These are phyloP conservation scores for Odonthalia washingtoniensis DNA, from an alignment of 31 red algal species.

Conservation along the genomic window DNA sequence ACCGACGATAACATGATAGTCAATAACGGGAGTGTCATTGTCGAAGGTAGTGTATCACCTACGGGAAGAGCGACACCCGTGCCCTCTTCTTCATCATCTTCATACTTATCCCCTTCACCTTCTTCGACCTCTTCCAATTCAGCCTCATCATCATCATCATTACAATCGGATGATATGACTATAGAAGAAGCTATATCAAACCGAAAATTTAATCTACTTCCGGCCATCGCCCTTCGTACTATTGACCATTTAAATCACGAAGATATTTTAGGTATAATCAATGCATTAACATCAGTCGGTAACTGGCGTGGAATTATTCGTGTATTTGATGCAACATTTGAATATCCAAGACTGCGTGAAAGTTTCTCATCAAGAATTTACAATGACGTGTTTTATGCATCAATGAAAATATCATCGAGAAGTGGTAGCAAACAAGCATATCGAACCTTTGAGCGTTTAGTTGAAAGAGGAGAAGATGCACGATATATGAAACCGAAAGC, in stretches of 20 bases:
- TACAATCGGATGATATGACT: background rate
- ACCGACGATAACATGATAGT: too few species aligned
- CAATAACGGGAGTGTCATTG: too few species aligned
- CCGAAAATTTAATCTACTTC: background rate
- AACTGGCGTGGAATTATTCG: conserved; percentile 15
- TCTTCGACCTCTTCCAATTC: background rate
- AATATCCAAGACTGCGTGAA: background rate
- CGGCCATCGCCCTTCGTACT: background rate
- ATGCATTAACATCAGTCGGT: background rate
- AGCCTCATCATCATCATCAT: background rate
- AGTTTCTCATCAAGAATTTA: conserved; percentile 52
- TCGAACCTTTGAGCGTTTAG: background rate
- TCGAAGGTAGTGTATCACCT: too few species aligned
- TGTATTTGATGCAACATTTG: conserved; percentile 32
- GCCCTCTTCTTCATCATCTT: background rate
- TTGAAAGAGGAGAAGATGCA: background rate
- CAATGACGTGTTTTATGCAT: conserved; percentile 48
- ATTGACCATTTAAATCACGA: conserved; percentile 1
- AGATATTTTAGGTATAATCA: conserved; percentile 14
- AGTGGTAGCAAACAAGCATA: conserved; percentile 16
- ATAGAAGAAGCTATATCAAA: background rate
- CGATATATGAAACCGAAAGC: conserved; percentile 43
- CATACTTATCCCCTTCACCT: background rate
- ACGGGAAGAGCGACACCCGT: too few species aligned
- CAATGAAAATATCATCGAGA: conserved; percentile 48